A percentile compares a stretch with the other conserved stretches of the same genome.
These are phyloP conservation scores for Nicotiana benthamiana DNA, from an alignment of 257 asterid genomes.

Conservation along the genomic window DNA sequence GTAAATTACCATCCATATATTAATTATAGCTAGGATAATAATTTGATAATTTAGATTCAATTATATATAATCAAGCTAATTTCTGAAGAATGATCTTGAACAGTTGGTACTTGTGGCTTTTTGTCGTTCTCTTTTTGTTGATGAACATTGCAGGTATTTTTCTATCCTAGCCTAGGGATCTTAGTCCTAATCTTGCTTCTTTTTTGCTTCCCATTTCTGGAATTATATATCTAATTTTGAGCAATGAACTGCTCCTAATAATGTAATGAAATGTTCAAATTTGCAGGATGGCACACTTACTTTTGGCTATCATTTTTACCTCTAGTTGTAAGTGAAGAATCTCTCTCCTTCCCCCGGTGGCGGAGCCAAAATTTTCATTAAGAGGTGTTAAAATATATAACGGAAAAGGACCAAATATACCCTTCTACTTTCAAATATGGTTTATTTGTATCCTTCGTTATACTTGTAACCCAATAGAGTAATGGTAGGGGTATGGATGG, in stretches of 20 bases:
- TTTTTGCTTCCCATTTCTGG: not conserved
- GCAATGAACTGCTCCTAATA: not conserved
- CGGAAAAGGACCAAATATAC: too few species aligned
- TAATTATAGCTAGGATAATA: not conserved
- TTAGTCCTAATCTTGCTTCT: not conserved
- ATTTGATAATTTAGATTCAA: not conserved
- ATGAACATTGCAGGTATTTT: slow-evolving; percentile 68
- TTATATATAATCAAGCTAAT: not conserved
- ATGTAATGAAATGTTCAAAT: not conserved
- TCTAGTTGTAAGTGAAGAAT: slow-evolving; percentile 39
- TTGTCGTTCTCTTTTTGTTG: slow-evolving; percentile 71
- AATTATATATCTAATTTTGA: not conserved
- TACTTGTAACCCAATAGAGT: too few species aligned
- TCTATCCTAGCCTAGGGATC: not conserved
- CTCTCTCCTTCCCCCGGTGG: not conserved
- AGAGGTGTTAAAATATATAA: too few species aligned
- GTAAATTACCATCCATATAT: slow-evolving; percentile 20
- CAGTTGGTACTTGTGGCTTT: slow-evolving; percentile 95
- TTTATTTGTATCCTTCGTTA: too few species aligned
- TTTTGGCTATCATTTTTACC: slow-evolving; percentile 92
- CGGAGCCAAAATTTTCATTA: too few species aligned
- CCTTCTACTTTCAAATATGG: too few species aligned
- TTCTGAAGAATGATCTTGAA: slow-evolving; percentile 9
- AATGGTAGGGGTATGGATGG: too few species aligned
- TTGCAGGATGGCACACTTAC: slow-evolving; percentile 88